These are phyloP conservation scores for Amanita rimosa DNA, from an alignment of 768 basidiomycete species.

Conservation along the genomic window DNA sequence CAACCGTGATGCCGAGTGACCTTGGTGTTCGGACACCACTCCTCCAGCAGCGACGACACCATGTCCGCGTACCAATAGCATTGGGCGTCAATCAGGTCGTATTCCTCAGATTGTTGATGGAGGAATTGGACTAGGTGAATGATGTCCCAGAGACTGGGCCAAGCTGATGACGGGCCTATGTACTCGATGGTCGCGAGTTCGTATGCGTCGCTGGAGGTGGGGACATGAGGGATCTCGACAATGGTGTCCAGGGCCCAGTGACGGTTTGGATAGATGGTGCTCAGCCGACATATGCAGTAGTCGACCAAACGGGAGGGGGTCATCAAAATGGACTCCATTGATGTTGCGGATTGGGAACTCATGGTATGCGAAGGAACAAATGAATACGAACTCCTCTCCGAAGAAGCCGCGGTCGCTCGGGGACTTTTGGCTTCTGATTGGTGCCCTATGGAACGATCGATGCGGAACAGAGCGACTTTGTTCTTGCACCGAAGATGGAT, in stretches of 20 bases:
- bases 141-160: not conserved
- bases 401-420: not conserved
- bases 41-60: not conserved
- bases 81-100: not conserved
- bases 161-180: not conserved
- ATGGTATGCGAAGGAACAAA: not conserved
- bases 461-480: not conserved
- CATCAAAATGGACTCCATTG: not conserved
- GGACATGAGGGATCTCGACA: not conserved
- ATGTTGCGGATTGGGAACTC: not conserved
- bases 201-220: not conserved
- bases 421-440: not conserved
- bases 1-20: not conserved
- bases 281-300: not conserved
- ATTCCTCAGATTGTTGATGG: not conserved
- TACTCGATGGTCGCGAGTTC: not conserved
- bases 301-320: not conserved
- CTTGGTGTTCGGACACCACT: not conserved
- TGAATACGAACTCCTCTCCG: not conserved
- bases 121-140: not conserved
- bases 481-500: not conserved
- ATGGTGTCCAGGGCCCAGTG: not conserved
- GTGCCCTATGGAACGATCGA: not conserved
- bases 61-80: conserved; percentile 4
- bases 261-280: not conserved